Base-by-base conservation (phyloP, 805 yeast genomes). In the Ogataea thermomethanolica region DNA sequence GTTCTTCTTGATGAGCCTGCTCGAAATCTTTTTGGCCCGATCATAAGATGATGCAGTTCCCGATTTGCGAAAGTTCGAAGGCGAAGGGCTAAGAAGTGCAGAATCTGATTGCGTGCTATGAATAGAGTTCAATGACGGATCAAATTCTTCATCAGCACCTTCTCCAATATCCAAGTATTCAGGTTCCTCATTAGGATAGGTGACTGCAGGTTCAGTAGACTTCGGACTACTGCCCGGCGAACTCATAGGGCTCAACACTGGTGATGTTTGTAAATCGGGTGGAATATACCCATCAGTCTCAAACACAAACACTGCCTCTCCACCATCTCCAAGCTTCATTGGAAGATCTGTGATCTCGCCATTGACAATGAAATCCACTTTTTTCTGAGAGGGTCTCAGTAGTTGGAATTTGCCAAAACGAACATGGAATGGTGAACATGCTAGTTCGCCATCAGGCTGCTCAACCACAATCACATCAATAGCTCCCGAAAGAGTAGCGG, bases 291-390 rank as follows among this genome's bases (percentile, higher is more conserved):
- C 73, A 30, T 73, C 76, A 1, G 96, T 84, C 55, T 89, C 96
- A 65, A 93, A 91, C 29, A 93, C 98, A 58, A 93, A 93, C 59
- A 89, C 89, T 0, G 98, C 99, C 62, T 93, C 99, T 10, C 99
- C 99, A 7, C 95, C 96, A 45, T 93, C 99, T 11, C 96, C 95
- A 32, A 93, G 68, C 61, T 93, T 93, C 98, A 93, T 93, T 7
- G 96, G 96, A 34, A 91, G 67, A 51, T 86, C 81, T 0, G 95
- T 84, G 33, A 79, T 71, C 44, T 74, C 74, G 26, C 84, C 97
- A 64, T 93, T 93, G 28, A 93, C 95, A 29, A 78, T 74, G 49
- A 93, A 81, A 41, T 84, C 95, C 39, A 91, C 95, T 59, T 87
- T 90, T 69, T 91, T 93, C 62, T 93, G 96, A 13, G 95, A 85